A percentile compares a stretch with the other conserved stretches of the same genome.
phyloP scores from a whole-genome alignment of 805 yeast genomes.

The Candida manassasensis region DNA sequence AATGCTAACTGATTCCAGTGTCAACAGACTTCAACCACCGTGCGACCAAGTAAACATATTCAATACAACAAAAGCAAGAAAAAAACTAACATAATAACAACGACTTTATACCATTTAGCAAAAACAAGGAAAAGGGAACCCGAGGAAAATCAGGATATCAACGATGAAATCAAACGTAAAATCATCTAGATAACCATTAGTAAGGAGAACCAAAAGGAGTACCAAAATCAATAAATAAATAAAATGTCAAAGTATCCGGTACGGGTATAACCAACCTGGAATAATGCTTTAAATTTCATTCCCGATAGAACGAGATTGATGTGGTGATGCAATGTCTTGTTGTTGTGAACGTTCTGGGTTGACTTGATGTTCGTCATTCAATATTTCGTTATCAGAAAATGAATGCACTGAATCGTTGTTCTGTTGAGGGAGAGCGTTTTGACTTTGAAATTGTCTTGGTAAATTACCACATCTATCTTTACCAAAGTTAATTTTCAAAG shows the following conservation, averaged over 20 bases:
- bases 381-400: conserved; percentile 20
- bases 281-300: conserved; percentile 3
- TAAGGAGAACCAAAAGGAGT: conserved; percentile 4
- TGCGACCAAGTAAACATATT: background rate
- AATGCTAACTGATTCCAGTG: background rate
- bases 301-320: background rate
- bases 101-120: conserved; percentile 1
- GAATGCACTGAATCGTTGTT: conserved; percentile 16
- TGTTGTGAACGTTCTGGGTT: background rate
- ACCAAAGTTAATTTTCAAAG: conserved; percentile 83
- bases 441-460: conserved; percentile 66
- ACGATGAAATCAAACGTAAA: background rate
- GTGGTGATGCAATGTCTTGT: conserved; percentile 4
- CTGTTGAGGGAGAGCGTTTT: conserved; percentile 8
- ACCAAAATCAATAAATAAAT: conserved; percentile 4
- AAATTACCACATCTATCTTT: conserved; percentile 94
- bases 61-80: conserved; percentile 1
- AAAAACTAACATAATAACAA: background rate
- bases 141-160: conserved; percentile 4
- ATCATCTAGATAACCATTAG: conserved; percentile 1
- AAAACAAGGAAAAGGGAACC: conserved; percentile 4
- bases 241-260: conserved; percentile 1
- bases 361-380: conserved; percentile 15
- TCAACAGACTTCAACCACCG: background rate
- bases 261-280: background rate